phyloP scores from a whole-genome alignment of 306 rosid genomes.

The Adenanthera pavonina region DNA sequence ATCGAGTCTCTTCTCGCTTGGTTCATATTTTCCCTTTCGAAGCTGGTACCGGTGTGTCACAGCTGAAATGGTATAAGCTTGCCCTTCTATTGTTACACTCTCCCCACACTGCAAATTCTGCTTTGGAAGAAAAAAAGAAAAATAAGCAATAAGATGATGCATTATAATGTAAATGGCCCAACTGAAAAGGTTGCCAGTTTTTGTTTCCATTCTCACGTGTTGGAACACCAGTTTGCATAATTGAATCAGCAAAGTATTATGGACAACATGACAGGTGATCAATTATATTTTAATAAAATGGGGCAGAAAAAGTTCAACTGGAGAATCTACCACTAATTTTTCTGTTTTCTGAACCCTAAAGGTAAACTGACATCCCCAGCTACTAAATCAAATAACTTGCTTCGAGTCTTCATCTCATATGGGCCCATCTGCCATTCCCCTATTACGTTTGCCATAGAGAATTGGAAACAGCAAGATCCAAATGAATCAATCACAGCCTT shows the following conservation, averaged over 20 bases:
- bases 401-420: conserved; percentile 41
- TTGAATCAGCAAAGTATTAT: conserved; percentile 40
- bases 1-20: conserved; percentile 87
- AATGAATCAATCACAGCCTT: conserved; percentile 38
- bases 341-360: conserved; percentile 37
- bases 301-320: conserved; percentile 34
- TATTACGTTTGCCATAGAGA: conserved; percentile 36
- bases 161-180: conserved; percentile 23
- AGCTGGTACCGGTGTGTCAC: conserved; percentile 91
- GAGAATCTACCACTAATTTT: conserved; percentile 36
- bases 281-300: conserved; percentile 38
- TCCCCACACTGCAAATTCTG: conserved; percentile 79
- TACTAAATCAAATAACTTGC: conserved; percentile 36
- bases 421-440: conserved; percentile 44
- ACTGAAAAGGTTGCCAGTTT: conserved; percentile 41
- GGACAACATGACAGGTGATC: conserved; percentile 48
- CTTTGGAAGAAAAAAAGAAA: conserved; percentile 25
- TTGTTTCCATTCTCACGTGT: conserved; percentile 42
- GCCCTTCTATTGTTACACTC: conserved; percentile 80
- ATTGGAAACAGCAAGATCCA: conserved; percentile 26
- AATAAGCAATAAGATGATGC: conserved; percentile 2
- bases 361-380: conserved; percentile 36
- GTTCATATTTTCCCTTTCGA: conserved; percentile 94
- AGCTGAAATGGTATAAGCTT: conserved; percentile 83
- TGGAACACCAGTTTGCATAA: conserved; percentile 52